Evolutionary conservation across 2,329 filamentous ascomycete genomes (phyloP), one percentile per base, ranked within the genome.

Genomic region (Colletotrichum endophyticum): DNA sequence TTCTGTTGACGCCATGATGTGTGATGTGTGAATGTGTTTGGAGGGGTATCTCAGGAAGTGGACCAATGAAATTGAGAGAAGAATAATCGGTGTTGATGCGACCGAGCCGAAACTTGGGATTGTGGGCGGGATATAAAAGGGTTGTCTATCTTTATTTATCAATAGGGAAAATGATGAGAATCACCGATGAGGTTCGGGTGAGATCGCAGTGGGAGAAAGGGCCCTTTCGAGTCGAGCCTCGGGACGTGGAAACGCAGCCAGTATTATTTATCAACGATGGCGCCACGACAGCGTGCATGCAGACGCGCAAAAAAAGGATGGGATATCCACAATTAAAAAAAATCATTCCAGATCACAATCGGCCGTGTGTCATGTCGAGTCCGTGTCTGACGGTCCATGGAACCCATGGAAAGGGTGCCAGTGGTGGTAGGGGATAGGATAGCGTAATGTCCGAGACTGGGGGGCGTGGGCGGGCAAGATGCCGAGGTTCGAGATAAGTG

Each of bases 1-100:
- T 73, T 80, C 77, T 70, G 78, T 72, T 70, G 66, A 61, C 27
- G 70, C 67, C 66, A 75, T 75, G 44, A 36, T 77, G 44, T 28
- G 34, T 57, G 61, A 36, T 39, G 15, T 30, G 34, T 72, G 62
- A 27, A 5, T 59, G 22, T 72, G 53, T 56, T 56, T 19, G n/a
- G 28, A 9, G 59, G 62, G 63, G 39, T 68, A 63, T 73, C 56
- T 73, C 30, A 44, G 28, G 15, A 49, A 69, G 56, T 64, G 63
- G 49, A 72, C 22, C 34, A 27, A 57, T 32, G n/a, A 30, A 64
- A 44, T 16, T 28, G 56, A 13, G 53, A 34, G 28, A 22, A 30
- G 16, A 34, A 36, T 13, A 34, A 36, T 13, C 49, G 49, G 36
- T 4, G 15, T 12, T 62, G 32, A 34, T 19, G 15, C 22, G n/a